Base-by-base conservation (phyloP, 2,329 filamentous ascomycete species). In the Pseudovirgaria hyperparasitica region DNA sequence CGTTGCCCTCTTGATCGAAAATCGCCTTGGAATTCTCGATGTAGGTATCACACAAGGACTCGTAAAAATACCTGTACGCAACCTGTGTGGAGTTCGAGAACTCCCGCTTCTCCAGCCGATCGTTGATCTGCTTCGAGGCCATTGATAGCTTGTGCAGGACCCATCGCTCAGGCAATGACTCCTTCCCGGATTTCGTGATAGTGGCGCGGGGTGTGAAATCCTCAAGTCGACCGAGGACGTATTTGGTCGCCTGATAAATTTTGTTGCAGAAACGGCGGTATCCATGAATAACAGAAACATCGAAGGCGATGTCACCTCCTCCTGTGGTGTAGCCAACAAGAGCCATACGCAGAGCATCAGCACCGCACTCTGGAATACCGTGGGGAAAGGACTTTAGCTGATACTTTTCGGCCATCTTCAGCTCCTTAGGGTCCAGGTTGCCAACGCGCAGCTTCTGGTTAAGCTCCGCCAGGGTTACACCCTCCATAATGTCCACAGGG, bases 251-350 rank as follows among this genome's bases (percentile, higher is more conserved):
- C 61, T 96, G 85, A 63, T 90, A 94, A 45, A 86, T 92, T 67
- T 93, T 93, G 67, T 93, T 93, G 52, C 86, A 94, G 70, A 96
- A 96, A 48, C 85, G 79, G 35, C 87, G 76, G 63, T 94, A 94
- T 35, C 74, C 82, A 51, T 90, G 75, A 54, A 96, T 92, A 39
- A 93, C 80, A 61, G 86, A 81, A 50, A 94, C 77, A 46, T 96
- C 82, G 43, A 90, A 79, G 44, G 76, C 79, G 54, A 92, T 87
- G 42, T 92, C 82, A 36, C 77, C 76, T 38, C 71, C 70, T 40
- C 82, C 82, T 20, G 82, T 92, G 9, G 82, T 87, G 56, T 92
- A 92, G 39, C 77, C 74, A 37, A 92, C 72, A 42, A 96, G 72
- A 22, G 85, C 82, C 62, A 96, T 93, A 22, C 90, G 77, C 32